Base-by-base conservation (phyloP, 2,329 filamentous ascomycete genomes). In the Blastomyces parvus region DNA sequence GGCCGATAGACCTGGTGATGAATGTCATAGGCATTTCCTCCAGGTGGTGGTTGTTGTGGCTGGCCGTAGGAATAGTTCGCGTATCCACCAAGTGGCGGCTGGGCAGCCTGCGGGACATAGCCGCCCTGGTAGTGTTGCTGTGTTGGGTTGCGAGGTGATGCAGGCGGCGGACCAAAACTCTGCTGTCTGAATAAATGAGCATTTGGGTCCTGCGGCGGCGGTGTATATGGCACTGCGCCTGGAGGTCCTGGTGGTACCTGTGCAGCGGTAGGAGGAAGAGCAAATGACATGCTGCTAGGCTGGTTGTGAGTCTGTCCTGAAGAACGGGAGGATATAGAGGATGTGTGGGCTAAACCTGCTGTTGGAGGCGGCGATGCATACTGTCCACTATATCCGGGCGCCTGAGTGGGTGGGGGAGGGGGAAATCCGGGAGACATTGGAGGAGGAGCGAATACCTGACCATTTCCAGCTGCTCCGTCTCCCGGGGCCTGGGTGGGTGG, bases 381-480 rank as follows among this genome's bases (percentile, higher is more conserved):
- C 52, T 62, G 53, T 25, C 60, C 59, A 25, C 40, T 59, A 33
- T 62, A 62, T 17, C 56, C n/a, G n/a, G 60, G 64, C 2, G n/a
- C 36, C 30, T 60, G 62, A 44, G 42, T 36, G 13, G 62, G 55
- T 5, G 62, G 53, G 27, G 68, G 67, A 63, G 69, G 67, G n/a
- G 69, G 70, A 56, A 65, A 66, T 62, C 62, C 68, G 40, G 61
- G 64, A 40, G 63, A 67, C 17, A 68, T 56, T 8, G 72, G 67
- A 1, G 72, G 69, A 5, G 71, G 68, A 42, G 70, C 67, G 59
- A 75, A 77, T 48, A 71, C 67, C 9, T 73, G 64, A 2, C 70
- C 69, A 46, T 75, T 80, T 17, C 79, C 79, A 42, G 72, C 74
- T 19, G 74, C 79, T 46, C 79, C 83, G 71, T 87, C 85, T n/a